Conservation (phyloP, 169 alveolate species). For the Eimeria nieschulzi region DNA sequence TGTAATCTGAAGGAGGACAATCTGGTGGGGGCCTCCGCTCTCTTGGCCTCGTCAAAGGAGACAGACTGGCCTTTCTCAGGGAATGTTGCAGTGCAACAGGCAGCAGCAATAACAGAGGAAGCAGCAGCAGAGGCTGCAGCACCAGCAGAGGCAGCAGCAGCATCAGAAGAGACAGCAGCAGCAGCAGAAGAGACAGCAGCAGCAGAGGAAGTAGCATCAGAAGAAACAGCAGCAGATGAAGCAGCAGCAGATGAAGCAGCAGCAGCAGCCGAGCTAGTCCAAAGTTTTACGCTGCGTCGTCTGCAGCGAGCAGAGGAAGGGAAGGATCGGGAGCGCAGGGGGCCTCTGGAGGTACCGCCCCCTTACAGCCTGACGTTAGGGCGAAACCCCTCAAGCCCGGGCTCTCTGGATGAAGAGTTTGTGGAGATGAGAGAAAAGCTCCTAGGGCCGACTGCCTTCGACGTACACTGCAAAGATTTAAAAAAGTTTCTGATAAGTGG, state of each 20-base stretch:
- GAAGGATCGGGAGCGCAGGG: background rate
- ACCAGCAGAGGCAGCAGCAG: background rate
- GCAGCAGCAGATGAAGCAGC: constrained; percentile 6
- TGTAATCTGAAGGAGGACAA: background rate
- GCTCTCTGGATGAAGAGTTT: background rate
- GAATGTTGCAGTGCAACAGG: no score
- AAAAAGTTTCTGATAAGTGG: background rate
- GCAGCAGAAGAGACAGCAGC: background rate
- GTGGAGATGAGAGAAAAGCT: constrained; percentile 9
- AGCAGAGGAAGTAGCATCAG: background rate
- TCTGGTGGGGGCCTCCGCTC: background rate
- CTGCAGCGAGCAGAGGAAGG: background rate
- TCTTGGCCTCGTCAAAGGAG: background rate
- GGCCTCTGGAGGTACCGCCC: constrained; percentile 25
- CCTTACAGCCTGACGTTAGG: constrained; percentile 20
- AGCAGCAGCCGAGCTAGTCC: background rate
- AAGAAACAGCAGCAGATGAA: background rate
- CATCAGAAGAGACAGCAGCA: background rate
- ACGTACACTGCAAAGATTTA: constrained; percentile 28
- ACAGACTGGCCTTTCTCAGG: background rate
- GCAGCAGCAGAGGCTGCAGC: background rate
- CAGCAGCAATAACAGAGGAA: background rate
- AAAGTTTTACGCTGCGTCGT: no score
- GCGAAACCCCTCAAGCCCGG: constrained; percentile 32
- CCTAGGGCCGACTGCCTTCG: constrained; percentile 26